Percentiles rank a stretch among this genome's conserved stretches.
These are phyloP conservation scores for Prunus mongolica DNA, from an alignment of 306 rosid genomes.

Conservation along the genomic window DNA sequence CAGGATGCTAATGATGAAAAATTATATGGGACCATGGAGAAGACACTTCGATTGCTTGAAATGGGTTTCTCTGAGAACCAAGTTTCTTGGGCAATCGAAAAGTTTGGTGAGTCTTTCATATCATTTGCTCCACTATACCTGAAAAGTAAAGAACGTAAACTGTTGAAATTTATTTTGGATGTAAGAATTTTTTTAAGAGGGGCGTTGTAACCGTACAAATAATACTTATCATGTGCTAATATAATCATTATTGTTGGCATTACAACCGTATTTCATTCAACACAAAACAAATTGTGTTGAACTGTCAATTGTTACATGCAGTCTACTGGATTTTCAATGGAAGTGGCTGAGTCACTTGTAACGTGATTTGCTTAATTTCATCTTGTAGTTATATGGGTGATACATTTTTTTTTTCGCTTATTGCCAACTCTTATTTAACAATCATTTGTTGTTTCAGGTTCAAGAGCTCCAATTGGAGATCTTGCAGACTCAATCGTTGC, in stretches of 20 bases:
- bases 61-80: slow-evolving; percentile 94
- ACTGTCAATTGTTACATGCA: neutral
- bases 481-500: slow-evolving; percentile 66
- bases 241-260: neutral
- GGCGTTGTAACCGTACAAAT: neutral
- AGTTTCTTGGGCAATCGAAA: slow-evolving; percentile 83
- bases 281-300: neutral
- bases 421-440: slow-evolving; percentile 11
- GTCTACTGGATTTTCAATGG: neutral
- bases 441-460: slow-evolving; percentile 49
- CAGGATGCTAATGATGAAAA: slow-evolving; percentile 50
- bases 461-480: slow-evolving; percentile 60
- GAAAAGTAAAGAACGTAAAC: neutral
- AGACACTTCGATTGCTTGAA: slow-evolving; percentile 76
- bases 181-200: neutral
- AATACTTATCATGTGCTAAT: neutral
- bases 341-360: neutral
- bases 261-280: neutral
- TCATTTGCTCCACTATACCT: slow-evolving; percentile 1
- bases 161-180: neutral
- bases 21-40: slow-evolving; percentile 85
- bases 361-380: neutral
- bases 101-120: slow-evolving; percentile 55
- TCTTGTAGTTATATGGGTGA: neutral
- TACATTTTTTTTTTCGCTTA: slow-evolving; percentile 13